These are phyloP conservation scores for Gillenia trifoliata DNA, from an alignment of 306 rosid species.

Conservation along the genomic window DNA sequence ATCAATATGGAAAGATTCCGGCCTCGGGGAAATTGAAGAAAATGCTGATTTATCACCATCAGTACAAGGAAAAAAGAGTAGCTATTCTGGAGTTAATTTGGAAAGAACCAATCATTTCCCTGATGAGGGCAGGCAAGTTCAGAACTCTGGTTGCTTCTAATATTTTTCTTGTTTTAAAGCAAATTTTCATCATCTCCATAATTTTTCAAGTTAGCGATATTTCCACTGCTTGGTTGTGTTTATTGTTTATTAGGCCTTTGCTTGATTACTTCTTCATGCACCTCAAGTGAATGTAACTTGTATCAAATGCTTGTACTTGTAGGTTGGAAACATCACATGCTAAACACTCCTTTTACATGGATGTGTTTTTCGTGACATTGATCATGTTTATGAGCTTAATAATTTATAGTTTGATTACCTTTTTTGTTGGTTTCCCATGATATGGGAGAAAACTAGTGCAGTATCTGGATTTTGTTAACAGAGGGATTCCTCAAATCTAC, in stretches of 20 bases:
- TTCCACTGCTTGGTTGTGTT: neutral
- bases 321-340: neutral
- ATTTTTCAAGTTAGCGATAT: neutral
- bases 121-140: constrained; percentile 48
- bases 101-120: constrained; percentile 24
- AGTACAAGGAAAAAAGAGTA: neutral
- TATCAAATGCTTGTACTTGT: neutral
- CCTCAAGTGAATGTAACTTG: neutral
- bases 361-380: neutral
- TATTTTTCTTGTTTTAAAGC: neutral
- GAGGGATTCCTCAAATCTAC: neutral
- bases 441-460: neutral
- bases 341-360: too few species aligned
- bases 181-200: neutral
- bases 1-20: constrained; percentile 25
- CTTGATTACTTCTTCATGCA: neutral
- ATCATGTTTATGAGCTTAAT: neutral
- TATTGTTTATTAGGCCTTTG: neutral
- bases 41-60: neutral
- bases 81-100: constrained; percentile 31
- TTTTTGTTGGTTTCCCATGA: neutral
- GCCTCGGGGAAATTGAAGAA: constrained; percentile 39
- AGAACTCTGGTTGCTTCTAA: neutral
- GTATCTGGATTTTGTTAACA: neutral
- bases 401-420: neutral